Base-by-base conservation (phyloP, 192 early-diverging fungal species). In the Coemansia sp. region DNA sequence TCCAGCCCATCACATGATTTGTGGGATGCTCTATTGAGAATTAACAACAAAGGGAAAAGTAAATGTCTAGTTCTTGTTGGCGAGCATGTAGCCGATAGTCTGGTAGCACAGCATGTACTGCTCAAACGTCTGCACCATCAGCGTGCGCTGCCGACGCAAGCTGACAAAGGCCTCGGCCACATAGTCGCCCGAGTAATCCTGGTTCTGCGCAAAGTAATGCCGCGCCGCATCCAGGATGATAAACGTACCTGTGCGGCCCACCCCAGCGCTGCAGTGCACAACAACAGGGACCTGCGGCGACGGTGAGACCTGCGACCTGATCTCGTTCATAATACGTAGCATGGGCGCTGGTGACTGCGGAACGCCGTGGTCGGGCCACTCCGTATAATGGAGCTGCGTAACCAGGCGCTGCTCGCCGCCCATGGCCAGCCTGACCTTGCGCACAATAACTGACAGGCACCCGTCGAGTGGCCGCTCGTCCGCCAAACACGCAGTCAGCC, bases 101-200 rank as follows among this genome's bases (percentile, higher is more conserved):
- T 93, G 86, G 55, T 95, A 95, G 68, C 90, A 90, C 64, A 92
- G 87, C 29, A 82, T 70, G 68, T 81, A 93, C 80, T 95, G 93
- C 19, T 74, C 55, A 5, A 87, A 55, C 6, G 87, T 88, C 76
- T 95, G 93, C 3, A 95, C 92, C 87, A 93, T 91, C 14, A 80
- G 67, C 9, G 91, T 76, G 46, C 93, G 83, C 61, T 95, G 93
- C 48, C 71, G 74, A 46, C 93, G 76, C 58, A 94, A 78, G 1
- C 71, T 66, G 34, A 59, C 72, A 32, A 91, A 81, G 4, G 76
- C 69, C 27, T 86, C 77, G 12, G 74, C 77, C 11, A 93, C 79
- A 32, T 88, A 46, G 63, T 94, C 89, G 37, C 85, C 71, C 6
- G 40, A 29, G 41, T 81, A 81, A 38, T 81, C 79, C 10, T 41